phyloP scores from a whole-genome alignment of 163 green algal species.

The Chlorella variabilis region DNA sequence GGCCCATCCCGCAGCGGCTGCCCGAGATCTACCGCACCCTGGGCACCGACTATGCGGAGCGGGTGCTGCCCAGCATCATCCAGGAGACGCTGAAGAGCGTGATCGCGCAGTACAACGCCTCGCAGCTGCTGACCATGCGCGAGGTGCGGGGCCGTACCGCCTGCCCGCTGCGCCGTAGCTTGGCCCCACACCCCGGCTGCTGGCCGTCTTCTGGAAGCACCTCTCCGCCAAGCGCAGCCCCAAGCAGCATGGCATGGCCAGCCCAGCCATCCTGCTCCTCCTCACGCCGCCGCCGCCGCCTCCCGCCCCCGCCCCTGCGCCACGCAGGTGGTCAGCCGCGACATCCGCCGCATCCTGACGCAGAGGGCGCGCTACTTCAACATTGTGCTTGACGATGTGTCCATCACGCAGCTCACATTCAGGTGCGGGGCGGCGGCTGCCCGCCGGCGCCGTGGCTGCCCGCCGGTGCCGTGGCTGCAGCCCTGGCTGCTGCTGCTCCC shows the following conservation, averaged over 20 bases:
- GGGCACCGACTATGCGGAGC: conserved; percentile 93
- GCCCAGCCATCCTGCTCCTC: too few relatives aligned
- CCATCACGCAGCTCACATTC: conserved; percentile 97
- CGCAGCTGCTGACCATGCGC: conserved; percentile 96
- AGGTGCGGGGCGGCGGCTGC: conserved; percentile 27
- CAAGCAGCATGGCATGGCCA: too few relatives aligned
- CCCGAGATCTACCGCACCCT: conserved; percentile 96
- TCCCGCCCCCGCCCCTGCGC: too few relatives aligned
- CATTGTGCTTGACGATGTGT: conserved; percentile 98
- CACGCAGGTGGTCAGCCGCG: conserved; percentile 82
- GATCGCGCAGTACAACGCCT: conserved; percentile 99
- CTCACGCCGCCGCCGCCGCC: too few relatives aligned
- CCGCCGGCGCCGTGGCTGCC: too few relatives aligned
- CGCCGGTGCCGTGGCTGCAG: too few relatives aligned
- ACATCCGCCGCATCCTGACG: conserved; percentile 89
- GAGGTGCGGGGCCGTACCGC: conserved; percentile 66
- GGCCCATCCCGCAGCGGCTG: conserved; percentile 85
- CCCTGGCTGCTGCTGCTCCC: too few relatives aligned
- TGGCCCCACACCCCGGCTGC: too few relatives aligned
- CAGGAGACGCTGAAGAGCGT: conserved; percentile 99
- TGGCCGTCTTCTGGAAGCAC: neutral
- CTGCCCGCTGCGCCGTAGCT: too few relatives aligned
- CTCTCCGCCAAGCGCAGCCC: too few relatives aligned
- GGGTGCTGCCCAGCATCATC: conserved; percentile 98
- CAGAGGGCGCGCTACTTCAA: conserved; percentile 89